These are phyloP conservation scores for Pseudocercospora cruenta DNA, from an alignment of 2,329 filamentous ascomycete genomes.

Conservation along the genomic window DNA sequence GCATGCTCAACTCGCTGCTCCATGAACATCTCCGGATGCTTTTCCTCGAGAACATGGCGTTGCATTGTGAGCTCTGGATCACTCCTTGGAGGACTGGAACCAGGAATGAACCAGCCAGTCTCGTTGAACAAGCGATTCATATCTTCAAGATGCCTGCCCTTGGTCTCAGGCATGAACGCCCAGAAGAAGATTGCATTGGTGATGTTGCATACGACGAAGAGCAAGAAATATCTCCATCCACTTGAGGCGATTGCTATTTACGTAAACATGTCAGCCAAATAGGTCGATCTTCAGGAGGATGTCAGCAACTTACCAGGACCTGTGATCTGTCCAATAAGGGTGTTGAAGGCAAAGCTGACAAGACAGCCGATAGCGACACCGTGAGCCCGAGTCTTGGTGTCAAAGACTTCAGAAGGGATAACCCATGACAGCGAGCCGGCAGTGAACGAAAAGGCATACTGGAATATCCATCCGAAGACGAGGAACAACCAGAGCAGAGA, in stretches of 20 bases:
- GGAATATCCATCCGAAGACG: constrained; percentile 34
- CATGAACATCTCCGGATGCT: too few relatives aligned
- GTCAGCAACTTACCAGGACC: constrained; percentile 14
- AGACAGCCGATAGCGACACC: constrained; percentile 33
- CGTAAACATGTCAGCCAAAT: too few relatives aligned
- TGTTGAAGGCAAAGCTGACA: constrained; percentile 37
- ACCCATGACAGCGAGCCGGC: constrained; percentile 34
- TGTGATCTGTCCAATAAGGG: constrained; percentile 38
- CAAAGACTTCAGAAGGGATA: constrained; percentile 37
- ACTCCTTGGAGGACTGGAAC: neutral
- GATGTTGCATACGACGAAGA: constrained; percentile 36
- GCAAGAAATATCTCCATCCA: constrained; percentile 35
- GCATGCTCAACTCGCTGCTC: too few relatives aligned
- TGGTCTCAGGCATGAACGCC: constrained; percentile 72
- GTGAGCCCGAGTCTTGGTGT: constrained; percentile 30
- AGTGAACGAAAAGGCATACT: constrained; percentile 31
- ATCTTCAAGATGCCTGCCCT: constrained; percentile 53
- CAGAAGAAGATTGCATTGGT: constrained; percentile 51
- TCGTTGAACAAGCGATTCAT: constrained; percentile 8
- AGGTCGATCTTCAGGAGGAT: too few relatives aligned
- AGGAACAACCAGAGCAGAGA: constrained; percentile 34
- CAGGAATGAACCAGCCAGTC: constrained; percentile 2
- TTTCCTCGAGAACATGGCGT: too few relatives aligned
- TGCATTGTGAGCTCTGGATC: too few relatives aligned
- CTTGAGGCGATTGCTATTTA: constrained; percentile 24